These are phyloP conservation scores for Ustilago loliicola DNA, from an alignment of 1,284 basidiomycete genomes.

Conservation along the genomic window DNA sequence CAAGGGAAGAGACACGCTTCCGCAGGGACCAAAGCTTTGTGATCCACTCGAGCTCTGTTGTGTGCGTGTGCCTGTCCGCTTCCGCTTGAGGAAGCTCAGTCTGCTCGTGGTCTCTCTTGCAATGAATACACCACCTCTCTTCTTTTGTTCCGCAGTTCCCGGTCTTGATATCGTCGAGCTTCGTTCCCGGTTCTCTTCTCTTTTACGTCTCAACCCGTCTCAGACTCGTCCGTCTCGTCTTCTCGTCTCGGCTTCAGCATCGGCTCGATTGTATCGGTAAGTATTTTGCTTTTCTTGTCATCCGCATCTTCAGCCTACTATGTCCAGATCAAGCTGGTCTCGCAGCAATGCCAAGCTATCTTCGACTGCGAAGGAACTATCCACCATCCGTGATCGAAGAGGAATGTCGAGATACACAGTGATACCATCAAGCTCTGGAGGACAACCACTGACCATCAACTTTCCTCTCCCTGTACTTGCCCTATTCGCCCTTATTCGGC, in stretches of 20 bases:
- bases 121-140: constrained; percentile 30
- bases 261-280: constrained; percentile 60
- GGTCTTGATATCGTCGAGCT: constrained; percentile 57
- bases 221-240: constrained; percentile 51
- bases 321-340: neutral
- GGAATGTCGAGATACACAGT: neutral
- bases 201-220: constrained; percentile 37
- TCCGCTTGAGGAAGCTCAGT: constrained; percentile 26
- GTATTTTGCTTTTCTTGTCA: constrained; percentile 13
- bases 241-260: constrained; percentile 51
- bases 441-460: neutral
- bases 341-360: neutral
- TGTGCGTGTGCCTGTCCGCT: constrained; percentile 12
- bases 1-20: neutral
- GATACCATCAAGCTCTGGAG: neutral
- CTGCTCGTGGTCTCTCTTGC: constrained; percentile 1
- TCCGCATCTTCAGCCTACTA: neutral
- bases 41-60: neutral
- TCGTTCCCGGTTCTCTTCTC: constrained; percentile 40
- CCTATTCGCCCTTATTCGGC: neutral
- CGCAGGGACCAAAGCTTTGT: constrained; percentile 3
- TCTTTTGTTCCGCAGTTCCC: constrained; percentile 37
- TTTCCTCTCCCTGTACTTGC: neutral
- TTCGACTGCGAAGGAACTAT: neutral
- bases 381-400: neutral